Evolutionary conservation across 768 basidiomycete genomes (phyloP).

Genomic region (Udeniomyces megalosporus): DNA sequence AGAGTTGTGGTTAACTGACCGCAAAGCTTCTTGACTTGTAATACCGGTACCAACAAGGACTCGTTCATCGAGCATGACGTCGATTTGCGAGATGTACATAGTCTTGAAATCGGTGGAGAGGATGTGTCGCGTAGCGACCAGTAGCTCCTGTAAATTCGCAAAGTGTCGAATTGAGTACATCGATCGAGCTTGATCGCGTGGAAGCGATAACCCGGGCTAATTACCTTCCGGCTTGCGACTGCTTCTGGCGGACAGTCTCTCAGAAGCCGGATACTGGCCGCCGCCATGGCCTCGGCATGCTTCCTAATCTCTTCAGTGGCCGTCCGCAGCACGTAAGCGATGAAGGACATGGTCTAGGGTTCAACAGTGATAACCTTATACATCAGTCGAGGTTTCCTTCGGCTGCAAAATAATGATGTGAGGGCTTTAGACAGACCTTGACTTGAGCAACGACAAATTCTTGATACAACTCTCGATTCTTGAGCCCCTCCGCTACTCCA

Average conservation of each 20-base stretch:
- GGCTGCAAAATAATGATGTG: neutral
- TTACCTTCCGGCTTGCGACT: constrained; percentile 61
- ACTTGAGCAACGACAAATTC: constrained; percentile 81
- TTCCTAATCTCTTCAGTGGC: constrained; percentile 46
- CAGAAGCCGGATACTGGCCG: constrained; percentile 66
- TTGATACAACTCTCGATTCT: constrained; percentile 53
- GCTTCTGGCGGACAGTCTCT: constrained; percentile 85
- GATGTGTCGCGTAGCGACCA: constrained; percentile 82
- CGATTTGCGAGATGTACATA: constrained; percentile 63
- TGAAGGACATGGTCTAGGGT: constrained; percentile 66
- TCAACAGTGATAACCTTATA: neutral
- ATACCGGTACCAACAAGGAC: constrained; percentile 74
- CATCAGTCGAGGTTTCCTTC: too few relatives aligned
- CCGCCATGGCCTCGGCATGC: constrained; percentile 64
- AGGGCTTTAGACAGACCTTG: constrained; percentile 42
- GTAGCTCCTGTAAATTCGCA: constrained; percentile 51
- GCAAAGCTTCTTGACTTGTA: constrained; percentile 66
- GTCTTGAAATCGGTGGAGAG: constrained; percentile 60
- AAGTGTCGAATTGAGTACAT: too few relatives aligned
- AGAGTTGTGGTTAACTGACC: constrained; percentile 35
- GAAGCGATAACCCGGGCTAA: neutral
- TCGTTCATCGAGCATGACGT: constrained; percentile 76
- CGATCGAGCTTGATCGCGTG: too few relatives aligned
- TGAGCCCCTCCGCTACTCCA: constrained; percentile 59
- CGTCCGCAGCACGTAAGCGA: constrained; percentile 73